Percentiles rank a stretch among this genome's conserved stretches.
phyloP scores from a whole-genome alignment of 2,329 filamentous ascomycete species.

The Chaetomiaceae sp. region DNA sequence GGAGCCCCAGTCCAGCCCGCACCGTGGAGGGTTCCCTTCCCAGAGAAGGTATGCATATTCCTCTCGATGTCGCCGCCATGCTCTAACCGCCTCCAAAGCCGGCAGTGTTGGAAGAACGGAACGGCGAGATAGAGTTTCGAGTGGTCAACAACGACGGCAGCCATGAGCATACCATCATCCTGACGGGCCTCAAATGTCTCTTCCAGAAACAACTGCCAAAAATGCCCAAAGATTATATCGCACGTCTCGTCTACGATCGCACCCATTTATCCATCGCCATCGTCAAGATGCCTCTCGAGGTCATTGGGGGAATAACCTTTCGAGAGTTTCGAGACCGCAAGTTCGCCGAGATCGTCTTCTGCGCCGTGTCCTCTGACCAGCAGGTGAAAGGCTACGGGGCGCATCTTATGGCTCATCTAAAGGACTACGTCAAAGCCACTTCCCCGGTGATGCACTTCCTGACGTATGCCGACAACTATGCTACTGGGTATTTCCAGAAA shows the following conservation, averaged over 20 bases:
- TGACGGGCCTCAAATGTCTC: slow-evolving; percentile 94
- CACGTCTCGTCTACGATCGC: slow-evolving; percentile 92
- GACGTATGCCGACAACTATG: slow-evolving; percentile 98
- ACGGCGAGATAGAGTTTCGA: slow-evolving; percentile 91
- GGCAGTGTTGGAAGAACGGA: slow-evolving; percentile 88
- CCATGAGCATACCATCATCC: slow-evolving; percentile 83
- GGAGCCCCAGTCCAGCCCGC: slow-evolving; percentile 46
- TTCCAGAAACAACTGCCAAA: slow-evolving; percentile 98
- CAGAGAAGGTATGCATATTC: slow-evolving; percentile 64
- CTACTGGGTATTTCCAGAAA: slow-evolving; percentile 98
- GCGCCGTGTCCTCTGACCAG: slow-evolving; percentile 93
- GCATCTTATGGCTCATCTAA: slow-evolving; percentile 95
- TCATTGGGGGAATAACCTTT: slow-evolving; percentile 96
- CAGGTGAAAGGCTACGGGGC: slow-evolving; percentile 98
- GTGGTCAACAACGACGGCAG: slow-evolving; percentile 96
- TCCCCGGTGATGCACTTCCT: slow-evolving; percentile 98
- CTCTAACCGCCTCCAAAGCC: slow-evolving; percentile 86
- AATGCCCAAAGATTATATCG: slow-evolving; percentile 99
- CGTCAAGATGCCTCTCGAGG: slow-evolving; percentile 91
- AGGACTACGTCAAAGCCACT: slow-evolving; percentile 96
- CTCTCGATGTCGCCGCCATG: slow-evolving; percentile 82
- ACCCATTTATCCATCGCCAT: slow-evolving; percentile 96
- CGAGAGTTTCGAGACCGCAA: slow-evolving; percentile 85
- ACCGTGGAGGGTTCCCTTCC: slow-evolving; percentile 68
- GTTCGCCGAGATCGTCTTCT: slow-evolving; percentile 98